Evolutionary conservation across 2,329 filamentous ascomycete species (phyloP), one percentile per base, ranked within the genome.

Genomic region (Neonectria magnoliae): DNA sequence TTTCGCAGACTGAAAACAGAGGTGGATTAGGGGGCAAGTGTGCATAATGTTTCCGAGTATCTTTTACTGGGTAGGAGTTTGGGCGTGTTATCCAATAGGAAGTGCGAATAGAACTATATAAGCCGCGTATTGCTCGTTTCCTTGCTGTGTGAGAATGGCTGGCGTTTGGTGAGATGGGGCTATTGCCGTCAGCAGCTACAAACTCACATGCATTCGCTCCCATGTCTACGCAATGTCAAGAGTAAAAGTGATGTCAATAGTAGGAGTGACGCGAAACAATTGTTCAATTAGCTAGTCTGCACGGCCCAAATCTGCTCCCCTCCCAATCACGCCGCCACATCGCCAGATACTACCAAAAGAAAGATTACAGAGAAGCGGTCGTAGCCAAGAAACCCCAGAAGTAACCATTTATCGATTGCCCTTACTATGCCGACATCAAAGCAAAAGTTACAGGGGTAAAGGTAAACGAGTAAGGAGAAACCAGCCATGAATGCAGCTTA

Each of bases 61-160:
- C 53, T 57, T 70, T 68, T 68, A 61, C 62, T 65, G 66, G 71
- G 57, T 66, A 63, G 71, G 71, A 72, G 71, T 73, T 73, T 65
- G 58, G 70, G 71, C 69, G 71, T 55, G 60, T 55, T 71, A 52
- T 54, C 11, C 48, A 56, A 67, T 33, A 65, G 50, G 60, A 64
- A 64, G 53, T 47, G 66, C 44, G 62, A 70, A 73, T 73, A 73
- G 69, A 73, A 69, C 70, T 69, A 68, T 68, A 62, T 63, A 53
- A 33, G 41, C 60, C 59, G 56, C 55, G 36, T 58, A 42, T 58
- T 61, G 20, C 25, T 51, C 48, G 5, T 33, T 16, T 10, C 9
- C 29, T 10, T 20, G 10, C 10, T 11, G 27, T 20, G 10, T 13
- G 10, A 42, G 38, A n/a, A 4, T 42, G n/a, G 4, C n/a, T 51